A percentile compares a stretch with the other conserved stretches of the same genome.
Conservation (phyloP, 2,329 filamentous ascomycete genomes). For the Akanthomyces muscarius region DNA sequence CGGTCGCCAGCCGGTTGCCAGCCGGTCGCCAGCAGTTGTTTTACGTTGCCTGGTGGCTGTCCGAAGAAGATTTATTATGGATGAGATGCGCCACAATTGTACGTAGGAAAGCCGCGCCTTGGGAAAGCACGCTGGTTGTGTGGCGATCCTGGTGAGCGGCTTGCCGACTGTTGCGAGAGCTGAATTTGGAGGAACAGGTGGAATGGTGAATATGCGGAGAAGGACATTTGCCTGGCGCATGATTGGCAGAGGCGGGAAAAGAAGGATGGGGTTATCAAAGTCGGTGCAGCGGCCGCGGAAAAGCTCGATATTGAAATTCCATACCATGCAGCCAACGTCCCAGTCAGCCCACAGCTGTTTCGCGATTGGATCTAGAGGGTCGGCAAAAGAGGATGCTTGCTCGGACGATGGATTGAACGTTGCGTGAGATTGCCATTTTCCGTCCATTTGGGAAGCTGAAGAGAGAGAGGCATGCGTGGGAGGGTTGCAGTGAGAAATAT, state of each 20-base stretch:
- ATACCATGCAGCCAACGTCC: neutral
- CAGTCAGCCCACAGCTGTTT: neutral
- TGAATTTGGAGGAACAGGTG: neutral
- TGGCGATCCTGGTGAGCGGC: too few relatives aligned
- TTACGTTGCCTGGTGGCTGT: neutral
- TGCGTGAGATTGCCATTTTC: neutral
- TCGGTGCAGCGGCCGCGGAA: neutral
- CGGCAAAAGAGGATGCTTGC: neutral
- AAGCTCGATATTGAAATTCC: neutral
- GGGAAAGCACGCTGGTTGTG: neutral
- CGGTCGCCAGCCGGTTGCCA: slow-evolving; percentile 10
- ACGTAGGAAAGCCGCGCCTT: neutral
- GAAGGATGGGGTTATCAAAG: neutral
- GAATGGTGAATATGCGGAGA: neutral
- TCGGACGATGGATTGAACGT: neutral
- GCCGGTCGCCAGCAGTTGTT: neutral
- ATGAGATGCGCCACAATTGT: too few relatives aligned
- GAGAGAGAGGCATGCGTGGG: neutral
- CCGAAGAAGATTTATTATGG: neutral
- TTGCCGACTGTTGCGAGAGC: neutral
- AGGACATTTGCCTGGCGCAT: neutral
- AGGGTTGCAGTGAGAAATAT: neutral
- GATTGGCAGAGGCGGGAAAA: neutral
- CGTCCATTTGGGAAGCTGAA: neutral
- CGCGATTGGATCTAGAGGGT: neutral